Evolutionary conservation across 352 stramenopile species (phyloP).

Genomic region (Phytophthora europaea): DNA sequence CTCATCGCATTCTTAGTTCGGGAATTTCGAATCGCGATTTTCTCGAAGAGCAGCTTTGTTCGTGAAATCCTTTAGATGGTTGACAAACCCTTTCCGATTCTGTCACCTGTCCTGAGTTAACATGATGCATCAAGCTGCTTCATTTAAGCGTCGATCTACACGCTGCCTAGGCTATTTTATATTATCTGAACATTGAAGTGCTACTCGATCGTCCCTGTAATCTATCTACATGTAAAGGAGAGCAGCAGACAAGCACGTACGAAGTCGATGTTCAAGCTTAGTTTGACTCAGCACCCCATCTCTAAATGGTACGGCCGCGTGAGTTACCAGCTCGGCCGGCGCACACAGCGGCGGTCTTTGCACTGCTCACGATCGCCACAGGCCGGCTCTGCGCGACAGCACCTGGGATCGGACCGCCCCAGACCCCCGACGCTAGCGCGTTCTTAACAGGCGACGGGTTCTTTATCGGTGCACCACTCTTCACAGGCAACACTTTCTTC

Average conservation of each 20-base stretch:
- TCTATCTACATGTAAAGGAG: no score
- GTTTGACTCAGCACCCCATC: neutral
- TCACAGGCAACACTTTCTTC: constrained; percentile 11
- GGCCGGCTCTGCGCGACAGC: neutral
- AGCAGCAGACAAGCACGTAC: neutral
- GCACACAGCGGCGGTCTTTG: neutral
- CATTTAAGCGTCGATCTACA: no score
- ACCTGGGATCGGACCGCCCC: neutral
- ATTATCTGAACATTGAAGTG: no score
- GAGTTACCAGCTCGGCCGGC: neutral
- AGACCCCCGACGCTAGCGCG: neutral
- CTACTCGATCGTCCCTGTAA: no score
- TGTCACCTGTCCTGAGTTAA: no score
- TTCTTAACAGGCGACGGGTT: neutral
- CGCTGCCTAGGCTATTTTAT: no score
- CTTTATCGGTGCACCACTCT: neutral
- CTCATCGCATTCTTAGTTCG: no score
- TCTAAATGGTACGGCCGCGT: neutral
- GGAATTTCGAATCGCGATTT: no score
- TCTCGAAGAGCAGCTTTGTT: no score
- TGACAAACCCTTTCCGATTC: no score
- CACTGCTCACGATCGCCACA: constrained; percentile 8
- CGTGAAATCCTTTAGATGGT: no score
- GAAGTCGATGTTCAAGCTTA: neutral
- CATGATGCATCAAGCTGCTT: no score